These are phyloP conservation scores for Conticribra weissflogii DNA, from an alignment of 108 stramenopile species.

Conservation along the genomic window DNA sequence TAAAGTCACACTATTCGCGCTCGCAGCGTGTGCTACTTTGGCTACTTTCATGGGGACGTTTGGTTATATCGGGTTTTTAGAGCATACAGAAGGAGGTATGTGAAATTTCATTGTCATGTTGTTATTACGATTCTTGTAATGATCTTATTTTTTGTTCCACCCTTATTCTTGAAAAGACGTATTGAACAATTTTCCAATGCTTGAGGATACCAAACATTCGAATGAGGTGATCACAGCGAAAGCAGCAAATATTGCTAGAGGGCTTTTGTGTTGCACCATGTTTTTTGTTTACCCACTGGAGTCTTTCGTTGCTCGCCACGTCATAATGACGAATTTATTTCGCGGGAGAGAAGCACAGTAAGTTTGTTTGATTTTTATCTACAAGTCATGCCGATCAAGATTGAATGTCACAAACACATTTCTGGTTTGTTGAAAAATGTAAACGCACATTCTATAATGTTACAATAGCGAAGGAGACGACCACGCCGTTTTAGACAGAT, in stretches of 20 bases:
- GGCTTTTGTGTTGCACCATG: conserved; percentile 74
- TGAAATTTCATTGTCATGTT: not conserved
- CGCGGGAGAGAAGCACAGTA: conserved; percentile 71
- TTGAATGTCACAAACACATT: too few relatives aligned
- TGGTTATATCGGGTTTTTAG: conserved; percentile 70
- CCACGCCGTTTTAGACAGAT: conserved; percentile 70
- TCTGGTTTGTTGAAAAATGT: too few relatives aligned
- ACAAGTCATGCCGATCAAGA: too few relatives aligned
- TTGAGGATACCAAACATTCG: conserved; percentile 6
- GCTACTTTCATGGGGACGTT: conserved; percentile 56
- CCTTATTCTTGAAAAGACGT: conserved; percentile 44
- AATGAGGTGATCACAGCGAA: conserved; percentile 18
- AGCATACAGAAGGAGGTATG: conserved; percentile 56
- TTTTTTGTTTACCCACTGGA: conserved; percentile 86
- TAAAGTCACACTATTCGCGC: conserved; percentile 50
- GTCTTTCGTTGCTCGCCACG: conserved; percentile 82
- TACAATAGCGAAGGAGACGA: conserved; percentile 74
- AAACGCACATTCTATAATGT: not conserved
- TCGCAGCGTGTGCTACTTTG: conserved; percentile 53
- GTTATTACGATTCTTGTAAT: not conserved
- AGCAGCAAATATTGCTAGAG: conserved; percentile 61
- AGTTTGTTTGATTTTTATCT: too few relatives aligned
- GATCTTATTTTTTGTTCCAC: not conserved
- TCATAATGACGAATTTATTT: conserved; percentile 78
- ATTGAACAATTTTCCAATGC: conserved; percentile 58